Conservation (phyloP, 371 early-diverging fungal species). For the Apophysomyces trapeziformis region DNA sequence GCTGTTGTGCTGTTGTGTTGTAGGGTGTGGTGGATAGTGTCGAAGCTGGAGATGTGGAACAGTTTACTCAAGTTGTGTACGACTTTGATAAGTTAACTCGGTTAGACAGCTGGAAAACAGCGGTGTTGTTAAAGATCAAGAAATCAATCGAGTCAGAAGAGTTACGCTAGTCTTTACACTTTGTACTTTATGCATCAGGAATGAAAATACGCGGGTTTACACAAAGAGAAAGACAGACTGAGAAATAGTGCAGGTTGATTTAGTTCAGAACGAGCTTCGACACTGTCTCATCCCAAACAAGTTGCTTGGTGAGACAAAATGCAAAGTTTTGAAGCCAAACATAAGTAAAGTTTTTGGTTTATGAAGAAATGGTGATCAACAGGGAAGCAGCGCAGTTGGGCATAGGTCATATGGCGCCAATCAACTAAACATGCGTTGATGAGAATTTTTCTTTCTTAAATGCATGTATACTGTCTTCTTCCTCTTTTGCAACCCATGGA, state of each 20-base stretch:
- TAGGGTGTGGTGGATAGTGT: slow-evolving; percentile 75
- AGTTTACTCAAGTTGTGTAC: slow-evolving; percentile 79
- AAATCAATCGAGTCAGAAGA: slow-evolving; percentile 44
- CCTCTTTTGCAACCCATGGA: background rate
- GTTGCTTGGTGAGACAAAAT: too few species aligned
- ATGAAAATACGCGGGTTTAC: too few species aligned
- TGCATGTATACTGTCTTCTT: background rate
- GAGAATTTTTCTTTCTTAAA: background rate
- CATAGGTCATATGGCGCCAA: slow-evolving; percentile 5
- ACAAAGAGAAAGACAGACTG: too few species aligned
- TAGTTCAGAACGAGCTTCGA: too few species aligned
- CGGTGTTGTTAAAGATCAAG: slow-evolving; percentile 88
- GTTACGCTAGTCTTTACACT: slow-evolving; percentile 29
- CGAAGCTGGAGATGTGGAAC: slow-evolving; percentile 81
- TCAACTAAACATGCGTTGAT: background rate
- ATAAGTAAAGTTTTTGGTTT: background rate
- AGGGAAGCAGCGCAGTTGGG: background rate
- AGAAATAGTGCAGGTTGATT: too few species aligned
- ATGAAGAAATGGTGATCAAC: background rate
- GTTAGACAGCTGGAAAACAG: slow-evolving; percentile 96
- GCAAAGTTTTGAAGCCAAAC: too few species aligned
- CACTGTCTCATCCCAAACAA: too few species aligned
- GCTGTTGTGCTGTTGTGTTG: background rate
- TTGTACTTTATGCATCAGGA: background rate
- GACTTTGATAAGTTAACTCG: slow-evolving; percentile 89